A percentile compares a stretch with the other conserved stretches of the same genome.
Evolutionary conservation across 306 rosid species (phyloP).

Genomic region (Coriaria nepalensis): DNA sequence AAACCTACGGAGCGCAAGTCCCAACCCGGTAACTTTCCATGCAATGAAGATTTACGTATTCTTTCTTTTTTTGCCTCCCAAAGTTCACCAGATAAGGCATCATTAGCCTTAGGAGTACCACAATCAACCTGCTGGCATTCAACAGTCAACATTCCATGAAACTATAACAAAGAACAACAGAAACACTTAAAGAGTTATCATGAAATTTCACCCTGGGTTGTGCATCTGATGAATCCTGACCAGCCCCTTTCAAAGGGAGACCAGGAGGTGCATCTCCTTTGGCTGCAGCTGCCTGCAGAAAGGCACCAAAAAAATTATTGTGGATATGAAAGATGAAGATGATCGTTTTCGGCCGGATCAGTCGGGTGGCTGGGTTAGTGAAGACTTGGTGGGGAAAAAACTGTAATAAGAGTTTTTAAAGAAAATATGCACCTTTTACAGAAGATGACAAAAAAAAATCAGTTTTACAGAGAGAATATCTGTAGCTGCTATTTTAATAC

Average conservation of each 20-base stretch:
- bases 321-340: slow-evolving; percentile 2
- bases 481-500: slow-evolving; percentile 11
- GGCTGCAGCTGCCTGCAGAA: slow-evolving; percentile 91
- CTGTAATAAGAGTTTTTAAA: not conserved
- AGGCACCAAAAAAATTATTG: slow-evolving; percentile 13
- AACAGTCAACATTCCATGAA: slow-evolving; percentile 10
- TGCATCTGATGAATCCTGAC: slow-evolving; percentile 90
- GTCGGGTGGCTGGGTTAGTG: too few species aligned
- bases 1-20: slow-evolving; percentile 83
- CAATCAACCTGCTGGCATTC: slow-evolving; percentile 54
- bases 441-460: not conserved
- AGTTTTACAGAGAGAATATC: slow-evolving; percentile 8
- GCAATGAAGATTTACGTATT: slow-evolving; percentile 60
- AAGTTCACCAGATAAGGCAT: slow-evolving; percentile 95
- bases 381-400: not conserved
- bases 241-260: slow-evolving; percentile 94
- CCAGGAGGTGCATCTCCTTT: slow-evolving; percentile 99
- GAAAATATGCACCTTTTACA: too few species aligned
- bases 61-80: slow-evolving; percentile 91
- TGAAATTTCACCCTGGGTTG: slow-evolving; percentile 39
- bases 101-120: slow-evolving; percentile 70
- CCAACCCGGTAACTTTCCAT: slow-evolving; percentile 80
- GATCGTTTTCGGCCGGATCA: not conserved
- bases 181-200: slow-evolving; percentile 5
- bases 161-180: slow-evolving; percentile 6